Evolutionary conservation across 2,329 filamentous ascomycete genomes (phyloP), one percentile per base, ranked within the genome.

Genomic region (Ustilaginoidea virens): DNA sequence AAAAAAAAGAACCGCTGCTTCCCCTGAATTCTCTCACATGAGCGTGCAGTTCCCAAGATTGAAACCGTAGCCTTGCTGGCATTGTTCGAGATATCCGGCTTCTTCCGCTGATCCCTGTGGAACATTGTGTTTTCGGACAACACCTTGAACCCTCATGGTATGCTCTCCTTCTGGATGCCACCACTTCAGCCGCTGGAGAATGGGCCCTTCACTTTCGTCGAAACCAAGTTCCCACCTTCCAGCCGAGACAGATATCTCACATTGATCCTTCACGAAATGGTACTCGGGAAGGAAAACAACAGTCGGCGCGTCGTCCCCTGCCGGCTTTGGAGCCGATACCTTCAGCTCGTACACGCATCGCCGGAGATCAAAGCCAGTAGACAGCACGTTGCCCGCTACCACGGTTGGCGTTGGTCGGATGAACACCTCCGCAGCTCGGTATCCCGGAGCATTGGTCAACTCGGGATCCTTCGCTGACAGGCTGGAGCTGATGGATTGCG

Each of bases 131-230:
- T 62, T 75, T 42, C 77, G 68, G 42, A 79, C 72, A 13, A 81
- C 56, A 0, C 90, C 90, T 13, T 68, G 74, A 7, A 94, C 65
- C 36, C 68, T 79, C 31, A 98, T 63, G 27, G 60, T 74, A 54
- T 96, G 87, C 40, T 85, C 73, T 2, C 87, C 90, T 32, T 78
- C 76, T 1, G 71, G 72, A 54, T 98, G 86, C 86, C 87, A 94
- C 90, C 90, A 98, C 41, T 71, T 72, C 37, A 98, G 56, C 38
- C 69, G 69, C 56, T 94, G 87, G 35, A 83, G 60, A 40, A 72
- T 58, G 5, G 71, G 72, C 0, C 70, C 72, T 36, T 80, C 70
- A 7, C 72, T 66, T 32, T 85, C 78, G 35, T 85, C 75, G 5
- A 61, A 67, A 39, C 72, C 74, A 35, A 96, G 82, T 40, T 78